Conservation (phyloP, 208 protist species). For the Zelonia costaricensis region DNA sequence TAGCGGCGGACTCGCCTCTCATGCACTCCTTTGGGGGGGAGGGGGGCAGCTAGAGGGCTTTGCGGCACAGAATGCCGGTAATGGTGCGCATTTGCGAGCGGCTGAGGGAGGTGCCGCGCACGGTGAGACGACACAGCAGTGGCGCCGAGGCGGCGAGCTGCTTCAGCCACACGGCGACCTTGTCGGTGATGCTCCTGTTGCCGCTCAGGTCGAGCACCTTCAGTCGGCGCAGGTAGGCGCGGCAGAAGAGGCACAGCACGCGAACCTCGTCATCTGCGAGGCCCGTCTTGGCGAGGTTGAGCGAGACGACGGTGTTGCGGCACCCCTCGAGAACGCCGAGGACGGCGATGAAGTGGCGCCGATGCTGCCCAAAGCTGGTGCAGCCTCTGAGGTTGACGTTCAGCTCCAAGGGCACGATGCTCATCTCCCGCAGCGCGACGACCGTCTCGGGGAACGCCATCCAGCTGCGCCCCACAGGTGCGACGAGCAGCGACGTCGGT, state of each 20-base stretch:
- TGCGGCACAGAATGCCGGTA: conserved; percentile 10
- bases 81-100: conserved; percentile 4
- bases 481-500: neutral
- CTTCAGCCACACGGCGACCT: conserved; percentile 15
- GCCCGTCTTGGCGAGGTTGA: conserved; percentile 23
- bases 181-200: conserved; percentile 29
- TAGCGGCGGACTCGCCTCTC: too few species aligned
- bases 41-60: conserved; percentile 1
- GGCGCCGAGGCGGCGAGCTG: conserved; percentile 20
- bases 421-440: conserved; percentile 12
- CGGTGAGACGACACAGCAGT: conserved; percentile 15
- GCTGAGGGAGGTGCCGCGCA: conserved; percentile 24
- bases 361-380: conserved; percentile 12
- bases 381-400: conserved; percentile 19
- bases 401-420: conserved; percentile 18
- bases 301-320: conserved; percentile 4
- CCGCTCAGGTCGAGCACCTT: conserved; percentile 30
- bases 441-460: conserved; percentile 18
- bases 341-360: conserved; percentile 27
- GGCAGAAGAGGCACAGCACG: conserved; percentile 41
- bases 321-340: conserved; percentile 37
- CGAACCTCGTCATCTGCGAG: conserved; percentile 25
- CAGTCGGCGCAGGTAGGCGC: conserved; percentile 40
- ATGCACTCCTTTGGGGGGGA: too few species aligned
- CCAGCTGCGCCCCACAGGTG: conserved; percentile 11